Conservation (phyloP, 1,284 basidiomycete species). For the Cystobasidium pallidum region DNA sequence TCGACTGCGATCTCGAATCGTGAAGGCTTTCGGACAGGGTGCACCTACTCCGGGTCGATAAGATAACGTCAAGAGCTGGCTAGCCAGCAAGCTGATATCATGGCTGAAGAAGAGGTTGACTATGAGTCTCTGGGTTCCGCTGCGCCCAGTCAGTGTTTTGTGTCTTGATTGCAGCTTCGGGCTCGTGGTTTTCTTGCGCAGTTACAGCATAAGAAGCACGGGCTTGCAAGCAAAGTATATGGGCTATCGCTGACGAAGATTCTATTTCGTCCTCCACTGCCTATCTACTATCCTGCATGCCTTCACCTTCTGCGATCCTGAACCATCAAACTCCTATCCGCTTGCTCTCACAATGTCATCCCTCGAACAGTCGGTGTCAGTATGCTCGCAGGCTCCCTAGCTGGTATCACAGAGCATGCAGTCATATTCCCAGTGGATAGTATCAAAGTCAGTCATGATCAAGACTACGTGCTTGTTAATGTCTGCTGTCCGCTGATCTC, state of each 20-base stretch:
- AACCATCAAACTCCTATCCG: neutral
- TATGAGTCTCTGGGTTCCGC: conserved; percentile 39
- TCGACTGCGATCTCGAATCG: conserved; percentile 13
- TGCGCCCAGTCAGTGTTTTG: conserved; percentile 32
- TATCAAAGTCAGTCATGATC: conserved; percentile 75
- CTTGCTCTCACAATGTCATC: neutral
- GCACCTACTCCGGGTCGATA: neutral
- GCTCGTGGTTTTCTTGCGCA: neutral
- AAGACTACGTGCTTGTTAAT: no score
- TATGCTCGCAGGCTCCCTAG: conserved; percentile 96
- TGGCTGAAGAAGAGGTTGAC: conserved; percentile 44
- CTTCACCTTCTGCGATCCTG: neutral
- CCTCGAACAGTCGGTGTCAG: conserved; percentile 65
- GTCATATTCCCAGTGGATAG: conserved; percentile 99
- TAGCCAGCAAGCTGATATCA: neutral
- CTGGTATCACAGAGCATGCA: conserved; percentile 97
- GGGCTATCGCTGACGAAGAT: neutral
- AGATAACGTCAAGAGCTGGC: neutral
- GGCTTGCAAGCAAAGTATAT: neutral
- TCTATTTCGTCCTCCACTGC: neutral
- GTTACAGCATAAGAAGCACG: neutral
- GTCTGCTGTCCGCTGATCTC: neutral
- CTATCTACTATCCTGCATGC: conserved; percentile 15
- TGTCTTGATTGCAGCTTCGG: no score
- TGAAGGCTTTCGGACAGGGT: neutral